phyloP scores from a whole-genome alignment of 495 filamentous ascomycete genomes.

The Tuber borchii region DNA sequence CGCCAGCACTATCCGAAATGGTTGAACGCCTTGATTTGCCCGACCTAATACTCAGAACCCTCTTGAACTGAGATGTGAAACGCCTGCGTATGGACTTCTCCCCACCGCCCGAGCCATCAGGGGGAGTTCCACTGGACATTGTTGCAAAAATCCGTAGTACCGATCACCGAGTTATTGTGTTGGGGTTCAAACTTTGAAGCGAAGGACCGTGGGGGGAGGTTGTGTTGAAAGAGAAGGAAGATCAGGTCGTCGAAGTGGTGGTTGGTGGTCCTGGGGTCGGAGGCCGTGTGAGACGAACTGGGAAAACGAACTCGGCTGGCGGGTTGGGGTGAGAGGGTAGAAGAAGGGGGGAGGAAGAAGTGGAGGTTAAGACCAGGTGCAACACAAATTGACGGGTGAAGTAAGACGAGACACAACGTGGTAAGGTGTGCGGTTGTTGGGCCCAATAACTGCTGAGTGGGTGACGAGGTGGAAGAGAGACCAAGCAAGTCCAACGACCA shows the following conservation, averaged over 20 bases:
- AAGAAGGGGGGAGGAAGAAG: background rate
- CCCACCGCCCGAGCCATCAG: slow-evolving; percentile 14
- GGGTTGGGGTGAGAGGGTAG: background rate
- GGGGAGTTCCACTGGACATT: slow-evolving; percentile 29
- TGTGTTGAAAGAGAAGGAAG: slow-evolving; percentile 7
- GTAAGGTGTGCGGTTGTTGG: background rate
- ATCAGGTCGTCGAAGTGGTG: background rate
- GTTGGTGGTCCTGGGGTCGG: background rate
- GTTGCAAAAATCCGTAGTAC: slow-evolving; percentile 2
- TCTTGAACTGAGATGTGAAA: slow-evolving; percentile 35
- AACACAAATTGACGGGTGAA: slow-evolving; percentile 8
- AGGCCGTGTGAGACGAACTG: background rate
- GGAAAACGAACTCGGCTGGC: slow-evolving; percentile 10
- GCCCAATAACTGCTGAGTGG: background rate
- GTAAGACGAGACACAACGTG: slow-evolving; percentile 5
- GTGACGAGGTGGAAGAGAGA: background rate
- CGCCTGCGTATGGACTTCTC: slow-evolving; percentile 37
- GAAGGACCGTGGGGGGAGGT: slow-evolving; percentile 8
- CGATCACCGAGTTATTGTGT: background rate
- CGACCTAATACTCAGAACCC: slow-evolving; percentile 32
- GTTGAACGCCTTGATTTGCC: slow-evolving; percentile 9
- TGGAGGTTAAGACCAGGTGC: slow-evolving; percentile 8
- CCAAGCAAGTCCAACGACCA: slow-evolving; percentile 4
- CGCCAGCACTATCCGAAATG: background rate
- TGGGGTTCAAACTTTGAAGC: slow-evolving; percentile 3